phyloP scores from a whole-genome alignment of 352 stramenopile species.

The Globisporangium middletonii region DNA sequence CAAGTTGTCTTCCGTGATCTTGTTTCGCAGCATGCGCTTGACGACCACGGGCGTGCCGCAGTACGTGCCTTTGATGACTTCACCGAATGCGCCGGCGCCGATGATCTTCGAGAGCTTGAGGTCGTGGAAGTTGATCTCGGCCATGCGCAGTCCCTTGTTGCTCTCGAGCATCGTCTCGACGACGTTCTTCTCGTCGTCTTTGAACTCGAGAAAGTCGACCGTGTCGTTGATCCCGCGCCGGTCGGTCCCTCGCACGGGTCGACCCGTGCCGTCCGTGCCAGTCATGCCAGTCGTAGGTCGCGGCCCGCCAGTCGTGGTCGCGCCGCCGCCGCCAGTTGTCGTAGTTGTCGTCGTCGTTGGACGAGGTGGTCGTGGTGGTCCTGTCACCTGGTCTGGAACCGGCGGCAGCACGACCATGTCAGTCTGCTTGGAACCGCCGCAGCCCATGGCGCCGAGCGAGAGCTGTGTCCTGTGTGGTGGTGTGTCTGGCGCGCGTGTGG shows the following conservation, averaged over 20 bases:
- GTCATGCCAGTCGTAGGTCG: background rate
- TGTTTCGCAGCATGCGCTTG: constrained; percentile 87
- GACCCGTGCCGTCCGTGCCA: background rate
- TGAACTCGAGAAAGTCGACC: constrained; percentile 82
- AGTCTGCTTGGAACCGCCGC: constrained; percentile 7
- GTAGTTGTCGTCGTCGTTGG: background rate
- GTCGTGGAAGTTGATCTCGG: constrained; percentile 87
- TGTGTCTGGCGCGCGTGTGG: background rate
- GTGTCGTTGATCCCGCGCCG: constrained; percentile 28
- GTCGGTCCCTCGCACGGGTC: constrained; percentile 6
- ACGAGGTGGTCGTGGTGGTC: constrained; percentile 4
- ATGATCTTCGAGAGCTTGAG: constrained; percentile 88
- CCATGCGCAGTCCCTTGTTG: constrained; percentile 84
- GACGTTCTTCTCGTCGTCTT: constrained; percentile 83
- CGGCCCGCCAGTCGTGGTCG: background rate
- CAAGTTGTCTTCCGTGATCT: constrained; percentile 86
- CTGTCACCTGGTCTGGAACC: background rate
- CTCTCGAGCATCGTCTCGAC: constrained; percentile 86
- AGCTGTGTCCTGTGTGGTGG: background rate
- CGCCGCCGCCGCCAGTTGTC: background rate
- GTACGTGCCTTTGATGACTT: constrained; percentile 88
- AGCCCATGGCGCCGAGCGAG: constrained; percentile 6
- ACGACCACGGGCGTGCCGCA: constrained; percentile 84
- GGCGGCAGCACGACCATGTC: constrained; percentile 5
- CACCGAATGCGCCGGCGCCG: constrained; percentile 75